These are phyloP conservation scores for Picea abies DNA, from an alignment of 83 land plant genomes.

Conservation along the genomic window DNA sequence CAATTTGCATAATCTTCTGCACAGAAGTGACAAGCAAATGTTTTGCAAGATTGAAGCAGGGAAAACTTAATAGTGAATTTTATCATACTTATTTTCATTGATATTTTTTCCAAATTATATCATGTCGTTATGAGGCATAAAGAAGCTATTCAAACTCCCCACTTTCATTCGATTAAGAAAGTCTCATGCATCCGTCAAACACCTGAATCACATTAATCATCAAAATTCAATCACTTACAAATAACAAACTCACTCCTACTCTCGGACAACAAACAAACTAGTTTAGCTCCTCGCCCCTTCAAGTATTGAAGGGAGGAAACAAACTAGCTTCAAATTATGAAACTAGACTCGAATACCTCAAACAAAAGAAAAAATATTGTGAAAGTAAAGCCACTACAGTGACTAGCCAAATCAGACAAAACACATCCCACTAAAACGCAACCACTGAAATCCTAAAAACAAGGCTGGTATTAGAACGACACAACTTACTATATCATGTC, in stretches of 20 bases:
- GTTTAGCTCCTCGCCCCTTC: not conserved
- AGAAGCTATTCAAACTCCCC: slow-evolving; percentile 10
- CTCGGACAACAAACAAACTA: not conserved
- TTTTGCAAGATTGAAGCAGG: too few species aligned
- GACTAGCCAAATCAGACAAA: not conserved
- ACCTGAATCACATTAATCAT: slow-evolving; percentile 8
- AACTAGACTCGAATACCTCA: not conserved
- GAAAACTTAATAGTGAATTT: too few species aligned
- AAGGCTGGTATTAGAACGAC: too few species aligned
- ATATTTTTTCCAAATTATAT: not conserved
- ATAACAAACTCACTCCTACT: not conserved
- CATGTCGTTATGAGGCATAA: not conserved
- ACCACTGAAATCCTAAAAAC: not conserved
- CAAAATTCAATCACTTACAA: slow-evolving; percentile 12
- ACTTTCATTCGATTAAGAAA: slow-evolving; percentile 11
- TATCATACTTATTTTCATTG: too few species aligned
- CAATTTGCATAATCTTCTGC: too few species aligned
- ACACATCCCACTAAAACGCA: not conserved
- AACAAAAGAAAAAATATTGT: not conserved
- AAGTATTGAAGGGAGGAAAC: not conserved
- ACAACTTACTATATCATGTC: not conserved
- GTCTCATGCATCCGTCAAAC: not conserved
- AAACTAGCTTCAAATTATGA: not conserved
- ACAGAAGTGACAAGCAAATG: too few species aligned
- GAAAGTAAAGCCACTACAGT: not conserved